Evolutionary conservation across 2,329 filamentous ascomycete genomes (phyloP), one percentile per base, ranked within the genome.

Genomic region (Phialophora chinensis): DNA sequence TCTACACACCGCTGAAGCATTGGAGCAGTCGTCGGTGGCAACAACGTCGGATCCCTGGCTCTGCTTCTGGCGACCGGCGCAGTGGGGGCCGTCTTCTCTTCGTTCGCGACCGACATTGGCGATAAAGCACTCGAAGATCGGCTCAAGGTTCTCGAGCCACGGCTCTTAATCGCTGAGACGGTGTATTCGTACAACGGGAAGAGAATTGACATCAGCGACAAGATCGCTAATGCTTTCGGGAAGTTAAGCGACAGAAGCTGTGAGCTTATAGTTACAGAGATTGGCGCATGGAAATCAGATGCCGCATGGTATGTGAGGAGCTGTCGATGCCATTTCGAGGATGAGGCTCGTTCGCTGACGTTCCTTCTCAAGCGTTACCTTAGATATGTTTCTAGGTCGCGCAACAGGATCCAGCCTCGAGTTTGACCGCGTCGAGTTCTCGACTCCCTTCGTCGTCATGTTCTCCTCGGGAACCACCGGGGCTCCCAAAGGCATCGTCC

Each of bases 91-190:
- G 78, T 82, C 44, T 82, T 79, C 72, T 79, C 78, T 1, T 79
- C 75, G n/a, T 81, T 82, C 68, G 75, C 76, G 23, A 79, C 80
- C 1, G 80, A 82, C 69, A 75, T 82, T 55, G 80, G 80, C 27
- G 44, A 49, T 25, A 47, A 64, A 69, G 78, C 63, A 17, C 61
- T 67, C 12, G 23, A 54, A 10, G 91, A 95, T 77, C 82, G 92
- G 33, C 82, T 91, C 25, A 78, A 88, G 57, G 91, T 94, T 79
- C 87, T 94, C 65, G 83, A 88, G 70, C 92, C 92, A 4, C 89
- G 87, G 77, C 90, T 87, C 74, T 82, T 96, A 14, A 94, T 96
- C 74, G 88, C 93, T 73, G 92, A 96, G 72, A 91, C 95, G 72
- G 87, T 84, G 35, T 86, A 91, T 0, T 79, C 93, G 1, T 95